Conservation (phyloP, 352 stramenopile genomes). For the Pythium brassicae region DNA sequence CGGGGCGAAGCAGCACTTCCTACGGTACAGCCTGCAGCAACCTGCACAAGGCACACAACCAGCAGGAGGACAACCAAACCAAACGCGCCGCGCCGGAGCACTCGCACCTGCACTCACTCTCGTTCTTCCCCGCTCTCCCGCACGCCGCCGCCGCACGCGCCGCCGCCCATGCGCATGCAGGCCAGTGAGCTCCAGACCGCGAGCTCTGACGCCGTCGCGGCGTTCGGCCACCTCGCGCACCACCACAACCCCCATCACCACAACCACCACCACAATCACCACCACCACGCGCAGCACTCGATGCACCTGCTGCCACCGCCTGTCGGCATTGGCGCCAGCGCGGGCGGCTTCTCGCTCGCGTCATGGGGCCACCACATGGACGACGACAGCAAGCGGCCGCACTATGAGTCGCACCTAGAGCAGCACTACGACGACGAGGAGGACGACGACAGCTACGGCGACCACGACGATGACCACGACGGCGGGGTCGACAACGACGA, state of each 20-base stretch:
- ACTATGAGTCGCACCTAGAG: slow-evolving; percentile 4
- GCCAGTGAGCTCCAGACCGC: slow-evolving; percentile 16
- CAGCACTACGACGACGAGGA: slow-evolving; percentile 5
- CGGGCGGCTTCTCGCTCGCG: background rate
- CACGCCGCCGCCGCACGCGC: too few relatives aligned
- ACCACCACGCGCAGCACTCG: slow-evolving; percentile 20
- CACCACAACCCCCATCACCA: slow-evolving; percentile 7
- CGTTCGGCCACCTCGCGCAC: slow-evolving; percentile 11
- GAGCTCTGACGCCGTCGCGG: slow-evolving; percentile 18
- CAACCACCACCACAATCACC: slow-evolving; percentile 13
- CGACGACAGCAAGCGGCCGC: slow-evolving; percentile 7
- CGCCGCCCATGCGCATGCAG: slow-evolving; percentile 34
- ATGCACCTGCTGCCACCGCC: slow-evolving; percentile 18
- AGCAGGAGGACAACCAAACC: background rate
- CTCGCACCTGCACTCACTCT: slow-evolving; percentile 1
- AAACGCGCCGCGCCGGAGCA: background rate
- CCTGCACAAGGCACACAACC: background rate
- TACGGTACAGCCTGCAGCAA: background rate
- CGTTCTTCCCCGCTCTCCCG: slow-evolving; percentile 9
- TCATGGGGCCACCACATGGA: slow-evolving; percentile 8
- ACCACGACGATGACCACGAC: slow-evolving; percentile 2
- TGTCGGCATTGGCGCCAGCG: background rate
- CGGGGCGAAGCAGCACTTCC: background rate
- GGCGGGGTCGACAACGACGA: background rate
- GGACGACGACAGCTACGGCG: background rate